These are phyloP conservation scores for Fragilariopsis cylindrus DNA, from an alignment of 108 stramenopile genomes.

Conservation along the genomic window DNA sequence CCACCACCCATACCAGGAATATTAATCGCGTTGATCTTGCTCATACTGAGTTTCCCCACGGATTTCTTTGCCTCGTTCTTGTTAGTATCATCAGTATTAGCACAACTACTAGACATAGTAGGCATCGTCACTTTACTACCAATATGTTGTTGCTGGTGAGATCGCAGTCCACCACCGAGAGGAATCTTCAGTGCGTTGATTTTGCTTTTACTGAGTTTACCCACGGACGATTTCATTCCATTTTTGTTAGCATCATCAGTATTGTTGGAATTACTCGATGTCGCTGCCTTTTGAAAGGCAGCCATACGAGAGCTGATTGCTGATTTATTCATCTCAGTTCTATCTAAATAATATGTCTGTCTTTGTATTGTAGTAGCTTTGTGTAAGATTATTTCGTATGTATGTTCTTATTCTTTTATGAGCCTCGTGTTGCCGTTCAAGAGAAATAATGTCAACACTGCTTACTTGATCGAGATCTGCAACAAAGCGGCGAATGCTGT, in stretches of 20 bases:
- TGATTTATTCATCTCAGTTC: too few species aligned
- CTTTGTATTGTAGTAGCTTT: too few species aligned
- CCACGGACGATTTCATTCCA: not conserved
- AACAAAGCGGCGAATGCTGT: too few species aligned
- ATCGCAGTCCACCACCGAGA: not conserved
- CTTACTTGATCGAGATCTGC: too few species aligned
- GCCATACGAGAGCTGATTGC: slow-evolving; percentile 9
- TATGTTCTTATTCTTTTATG: too few species aligned
- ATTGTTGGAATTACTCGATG: not conserved
- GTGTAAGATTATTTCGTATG: too few species aligned
- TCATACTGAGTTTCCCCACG: slow-evolving; percentile 7
- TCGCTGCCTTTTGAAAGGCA: slow-evolving; percentile 19
- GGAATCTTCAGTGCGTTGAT: not conserved
- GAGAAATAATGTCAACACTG: too few species aligned
- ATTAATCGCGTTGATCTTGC: slow-evolving; percentile 4
- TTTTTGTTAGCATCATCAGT: not conserved
- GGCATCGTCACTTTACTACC: not conserved
- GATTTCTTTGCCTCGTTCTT: not conserved
- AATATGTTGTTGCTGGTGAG: not conserved
- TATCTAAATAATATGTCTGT: too few species aligned
- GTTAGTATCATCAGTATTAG: not conserved
- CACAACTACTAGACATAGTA: not conserved
- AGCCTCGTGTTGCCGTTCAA: too few species aligned
- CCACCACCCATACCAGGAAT: not conserved
- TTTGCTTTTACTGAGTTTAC: not conserved